A percentile compares a stretch with the other conserved stretches of the same genome.
Conservation (phyloP, 2,329 filamentous ascomycete genomes). For the Aspergillus costaricaensis region DNA sequence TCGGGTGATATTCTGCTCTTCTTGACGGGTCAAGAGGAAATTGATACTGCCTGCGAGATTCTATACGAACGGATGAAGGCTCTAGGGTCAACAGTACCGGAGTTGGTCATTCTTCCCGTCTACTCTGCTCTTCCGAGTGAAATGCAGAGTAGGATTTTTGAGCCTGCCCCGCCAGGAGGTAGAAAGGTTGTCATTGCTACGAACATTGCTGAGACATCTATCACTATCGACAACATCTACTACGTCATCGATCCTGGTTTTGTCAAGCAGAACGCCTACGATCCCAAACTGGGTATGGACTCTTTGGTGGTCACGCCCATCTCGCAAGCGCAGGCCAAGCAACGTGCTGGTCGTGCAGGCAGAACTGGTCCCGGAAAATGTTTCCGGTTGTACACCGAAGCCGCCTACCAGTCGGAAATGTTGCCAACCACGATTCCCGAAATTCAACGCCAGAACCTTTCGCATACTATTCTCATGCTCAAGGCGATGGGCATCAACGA, state of each 20-base stretch:
- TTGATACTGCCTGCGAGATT: constrained; percentile 92
- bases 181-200: constrained; percentile 97
- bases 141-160: constrained; percentile 92
- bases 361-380: constrained; percentile 95
- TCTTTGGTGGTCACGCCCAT: constrained; percentile 93
- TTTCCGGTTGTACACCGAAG: constrained; percentile 92
- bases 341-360: constrained; percentile 87
- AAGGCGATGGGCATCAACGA: constrained; percentile 99
- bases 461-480: constrained; percentile 91
- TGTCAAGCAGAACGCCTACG: constrained; percentile 96
- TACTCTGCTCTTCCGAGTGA: constrained; percentile 92
- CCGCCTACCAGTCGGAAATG: constrained; percentile 96
- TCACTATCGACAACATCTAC: constrained; percentile 97
- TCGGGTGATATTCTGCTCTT: constrained; percentile 94
- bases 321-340: constrained; percentile 93
- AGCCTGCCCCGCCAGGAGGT: constrained; percentile 80
- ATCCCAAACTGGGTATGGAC: constrained; percentile 97
- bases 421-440: constrained; percentile 93
- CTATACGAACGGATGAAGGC: constrained; percentile 95
- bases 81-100: constrained; percentile 83
- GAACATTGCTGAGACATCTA: constrained; percentile 96
- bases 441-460: constrained; percentile 91
- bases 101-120: constrained; percentile 91
- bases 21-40: constrained; percentile 95
- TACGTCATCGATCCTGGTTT: constrained; percentile 97